phyloP scores from a whole-genome alignment of 345 rosid species.

The Heritiera fomes region DNA sequence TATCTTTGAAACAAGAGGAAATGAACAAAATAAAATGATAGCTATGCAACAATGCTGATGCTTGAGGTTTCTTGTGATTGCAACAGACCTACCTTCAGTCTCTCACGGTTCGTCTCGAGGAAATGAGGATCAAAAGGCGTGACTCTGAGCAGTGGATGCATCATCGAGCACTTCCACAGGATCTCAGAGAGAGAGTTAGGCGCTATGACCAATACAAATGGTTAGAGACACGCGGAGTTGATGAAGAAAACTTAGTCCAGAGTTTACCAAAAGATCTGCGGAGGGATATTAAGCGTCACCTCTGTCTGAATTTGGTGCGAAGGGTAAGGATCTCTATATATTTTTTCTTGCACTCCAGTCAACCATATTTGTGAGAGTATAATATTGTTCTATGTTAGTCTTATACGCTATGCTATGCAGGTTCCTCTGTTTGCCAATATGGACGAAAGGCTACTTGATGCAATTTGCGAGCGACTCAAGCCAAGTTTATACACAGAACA shows the following conservation, averaged over 20 bases:
- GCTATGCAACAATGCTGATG: not conserved
- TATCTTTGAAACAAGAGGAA: not conserved
- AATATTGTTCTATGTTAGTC: not conserved
- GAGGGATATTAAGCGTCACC: constrained; percentile 86
- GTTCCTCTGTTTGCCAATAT: constrained; percentile 85
- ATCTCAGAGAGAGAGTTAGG: constrained; percentile 63
- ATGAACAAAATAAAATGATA: not conserved
- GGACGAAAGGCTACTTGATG: constrained; percentile 84
- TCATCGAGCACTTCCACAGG: constrained; percentile 81
- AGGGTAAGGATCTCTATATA: constrained; percentile 51
- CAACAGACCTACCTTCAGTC: constrained; percentile 83
- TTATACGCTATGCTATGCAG: constrained; percentile 31
- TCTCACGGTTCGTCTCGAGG: constrained; percentile 77
- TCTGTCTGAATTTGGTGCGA: constrained; percentile 76
- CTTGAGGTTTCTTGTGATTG: constrained; percentile 23
- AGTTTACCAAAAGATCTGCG: constrained; percentile 85
- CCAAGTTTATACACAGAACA: constrained; percentile 75
- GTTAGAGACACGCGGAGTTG: constrained; percentile 77
- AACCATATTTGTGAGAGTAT: not conserved
- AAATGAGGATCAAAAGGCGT: constrained; percentile 90
- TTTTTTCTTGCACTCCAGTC: not conserved
- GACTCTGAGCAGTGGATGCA: constrained; percentile 98
- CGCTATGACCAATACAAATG: constrained; percentile 78
- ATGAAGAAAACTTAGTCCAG: constrained; percentile 69
- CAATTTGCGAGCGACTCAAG: constrained; percentile 85